These are phyloP conservation scores for Apiospora pterosperma DNA, from an alignment of 2,329 filamentous ascomycete species.

Conservation along the genomic window DNA sequence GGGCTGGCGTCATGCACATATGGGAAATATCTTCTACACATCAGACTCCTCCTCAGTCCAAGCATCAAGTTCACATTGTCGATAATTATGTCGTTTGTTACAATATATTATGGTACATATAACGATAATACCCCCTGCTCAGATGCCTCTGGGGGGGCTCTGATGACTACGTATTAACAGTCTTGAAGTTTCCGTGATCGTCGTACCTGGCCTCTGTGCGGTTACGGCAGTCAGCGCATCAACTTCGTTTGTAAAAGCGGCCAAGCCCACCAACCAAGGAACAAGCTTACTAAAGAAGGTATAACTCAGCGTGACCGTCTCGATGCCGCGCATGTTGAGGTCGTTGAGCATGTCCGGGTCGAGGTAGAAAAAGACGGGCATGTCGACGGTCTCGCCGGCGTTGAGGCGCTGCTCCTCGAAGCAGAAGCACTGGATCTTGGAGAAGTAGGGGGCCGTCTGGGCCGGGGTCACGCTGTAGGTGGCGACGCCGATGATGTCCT, in stretches of 20 bases:
- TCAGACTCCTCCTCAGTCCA: too few species aligned
- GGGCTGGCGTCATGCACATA: too few species aligned
- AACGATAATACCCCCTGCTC: not conserved
- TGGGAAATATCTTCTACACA: not conserved
- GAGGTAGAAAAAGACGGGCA: conserved; percentile 99
- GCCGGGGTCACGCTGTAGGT: conserved; percentile 96
- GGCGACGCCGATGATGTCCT: conserved; percentile 96
- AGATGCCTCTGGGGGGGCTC: not conserved
- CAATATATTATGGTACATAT: conserved; percentile 1
- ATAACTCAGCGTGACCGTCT: conserved; percentile 94
- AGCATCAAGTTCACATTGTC: not conserved
- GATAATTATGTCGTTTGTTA: not conserved
- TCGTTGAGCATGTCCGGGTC: conserved; percentile 94
- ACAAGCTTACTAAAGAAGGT: conserved; percentile 88
- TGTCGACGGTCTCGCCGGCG: conserved; percentile 95
- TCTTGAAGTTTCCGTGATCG: conserved; percentile 66
- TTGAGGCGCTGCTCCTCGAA: conserved; percentile 96
- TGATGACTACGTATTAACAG: not conserved
- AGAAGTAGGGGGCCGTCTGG: conserved; percentile 95
- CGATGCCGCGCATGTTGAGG: conserved; percentile 86
- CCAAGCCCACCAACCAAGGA: not conserved
- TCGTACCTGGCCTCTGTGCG: conserved; percentile 80
- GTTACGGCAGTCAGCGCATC: not conserved
- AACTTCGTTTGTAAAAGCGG: not conserved
- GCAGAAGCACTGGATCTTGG: conserved; percentile 99